phyloP scores from a whole-genome alignment of 2,329 filamentous ascomycete genomes.

The Cyphellophora attinorum region DNA sequence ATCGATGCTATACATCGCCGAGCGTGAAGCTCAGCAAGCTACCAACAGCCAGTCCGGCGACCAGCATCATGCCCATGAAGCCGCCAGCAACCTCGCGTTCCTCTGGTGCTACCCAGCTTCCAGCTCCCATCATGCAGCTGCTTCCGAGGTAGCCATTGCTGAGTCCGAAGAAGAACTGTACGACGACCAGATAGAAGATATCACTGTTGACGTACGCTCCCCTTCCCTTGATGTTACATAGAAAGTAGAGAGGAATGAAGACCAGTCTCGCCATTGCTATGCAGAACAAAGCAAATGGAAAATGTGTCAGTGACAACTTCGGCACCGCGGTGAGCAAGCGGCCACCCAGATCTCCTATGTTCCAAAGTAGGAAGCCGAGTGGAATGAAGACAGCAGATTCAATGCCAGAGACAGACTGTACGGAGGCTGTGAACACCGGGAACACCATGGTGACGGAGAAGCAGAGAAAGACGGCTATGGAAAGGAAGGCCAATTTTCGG shows the following conservation, averaged over 20 bases:
- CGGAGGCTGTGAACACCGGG: conserved; percentile 77
- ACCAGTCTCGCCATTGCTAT: conserved; percentile 55
- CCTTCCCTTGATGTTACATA: conserved; percentile 76
- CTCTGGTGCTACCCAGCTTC: conserved; percentile 67
- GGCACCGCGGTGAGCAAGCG: conserved; percentile 57
- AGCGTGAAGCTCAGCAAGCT: conserved; percentile 80
- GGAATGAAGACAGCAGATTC: conserved; percentile 71
- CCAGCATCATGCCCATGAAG: conserved; percentile 89
- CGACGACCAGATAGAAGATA: conserved; percentile 73
- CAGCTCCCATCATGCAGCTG: conserved; percentile 83
- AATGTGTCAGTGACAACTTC: conserved; percentile 46
- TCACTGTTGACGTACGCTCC: conserved; percentile 72
- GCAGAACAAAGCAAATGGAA: conserved; percentile 58
- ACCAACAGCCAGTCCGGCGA: conserved; percentile 71
- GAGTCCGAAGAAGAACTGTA: conserved; percentile 75
- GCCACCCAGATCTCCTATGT: conserved; percentile 73
- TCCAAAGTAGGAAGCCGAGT: conserved; percentile 87
- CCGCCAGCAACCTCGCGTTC: conserved; percentile 84
- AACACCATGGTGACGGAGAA: conserved; percentile 89
- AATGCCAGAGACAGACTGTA: conserved; percentile 50
- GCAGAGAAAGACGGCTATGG: conserved; percentile 66
- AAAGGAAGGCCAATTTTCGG: conserved; percentile 67
- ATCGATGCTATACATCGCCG: conserved; percentile 28
- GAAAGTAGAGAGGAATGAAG: conserved; percentile 75
- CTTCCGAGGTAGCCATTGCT: conserved; percentile 82